Conservation (phyloP, 805 yeast genomes). For the Candida michaelii region DNA sequence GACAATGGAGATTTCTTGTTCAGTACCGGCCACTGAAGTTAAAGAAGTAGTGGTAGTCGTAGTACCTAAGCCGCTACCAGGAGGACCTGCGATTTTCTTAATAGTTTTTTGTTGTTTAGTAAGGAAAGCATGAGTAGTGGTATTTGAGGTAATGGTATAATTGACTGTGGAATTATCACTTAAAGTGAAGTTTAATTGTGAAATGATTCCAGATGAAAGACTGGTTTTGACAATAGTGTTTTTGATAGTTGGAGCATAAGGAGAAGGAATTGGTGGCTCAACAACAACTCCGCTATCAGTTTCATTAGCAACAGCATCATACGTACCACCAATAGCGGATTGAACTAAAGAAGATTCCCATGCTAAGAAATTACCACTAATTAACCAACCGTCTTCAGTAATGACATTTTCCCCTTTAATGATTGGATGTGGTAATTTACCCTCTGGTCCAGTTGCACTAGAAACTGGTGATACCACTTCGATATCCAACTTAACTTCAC, state of each 20-base stretch:
- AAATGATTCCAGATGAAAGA: constrained; percentile 15
- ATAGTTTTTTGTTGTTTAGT: constrained; percentile 14
- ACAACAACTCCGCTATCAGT: constrained; percentile 21
- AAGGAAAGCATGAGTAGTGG: constrained; percentile 14
- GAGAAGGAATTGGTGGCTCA: constrained; percentile 22
- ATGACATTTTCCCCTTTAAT: constrained; percentile 14
- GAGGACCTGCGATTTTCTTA: constrained; percentile 15
- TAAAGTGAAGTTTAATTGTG: constrained; percentile 26
- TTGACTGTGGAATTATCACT: constrained; percentile 19
- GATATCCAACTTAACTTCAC: constrained; percentile 19
- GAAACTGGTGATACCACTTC: constrained; percentile 26
- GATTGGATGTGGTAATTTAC: constrained; percentile 20
- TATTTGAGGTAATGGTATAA: constrained; percentile 19
- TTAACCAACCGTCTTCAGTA: constrained; percentile 22
- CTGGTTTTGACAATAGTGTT: constrained; percentile 21
- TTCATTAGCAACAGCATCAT: constrained; percentile 16
- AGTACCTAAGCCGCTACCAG: constrained; percentile 15
- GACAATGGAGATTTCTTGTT: constrained; percentile 6
- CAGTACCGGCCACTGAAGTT: constrained; percentile 11
- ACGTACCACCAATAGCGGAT: constrained; percentile 19
- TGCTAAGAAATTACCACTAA: constrained; percentile 27
- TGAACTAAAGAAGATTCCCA: constrained; percentile 21
- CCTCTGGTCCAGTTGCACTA: constrained; percentile 16
- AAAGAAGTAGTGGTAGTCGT: constrained; percentile 9
- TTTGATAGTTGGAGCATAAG: constrained; percentile 19